Evolutionary conservation across 176 grass and related monocot genomes (phyloP), one percentile per base, ranked within the genome.

Genomic region (Echinochloa phyllopogon): DNA sequence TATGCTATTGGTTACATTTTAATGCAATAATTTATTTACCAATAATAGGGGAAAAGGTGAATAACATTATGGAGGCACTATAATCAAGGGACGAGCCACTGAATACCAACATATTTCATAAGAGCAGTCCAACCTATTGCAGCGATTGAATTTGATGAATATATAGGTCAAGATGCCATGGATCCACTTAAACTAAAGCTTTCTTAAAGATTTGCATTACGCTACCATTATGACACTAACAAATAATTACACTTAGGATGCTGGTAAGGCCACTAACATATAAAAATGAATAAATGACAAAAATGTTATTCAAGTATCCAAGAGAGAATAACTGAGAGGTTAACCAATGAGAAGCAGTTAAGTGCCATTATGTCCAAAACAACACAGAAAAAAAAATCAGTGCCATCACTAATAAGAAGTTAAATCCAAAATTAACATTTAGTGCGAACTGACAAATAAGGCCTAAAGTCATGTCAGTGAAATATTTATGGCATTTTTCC

Each of bases 361-460:
- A 60, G 87, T 18, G 38, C n/a, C 18, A 49, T 20, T 79, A 21
- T 49, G 69, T 80, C 75, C 59, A 84, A 74, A 72, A 66, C 2
- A 56, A 61, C 12, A 79, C 74, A 10, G 21, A 72, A 21, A 79
- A 33, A 33, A 33, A 48, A 74, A 59, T 36, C 37, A 58, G 69
- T 1, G 49, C 29, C 50, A 89, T 56, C 16, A 8, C 20, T 29
- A 79, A 73, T 29, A 79, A 73, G 80, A 88, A 85, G 51, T 80
- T 60, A 59, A 53, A 68, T 80, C 59, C 40, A 14, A 85, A 68
- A 75, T 60, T 59, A 75, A 1, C n/a, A 75, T 75, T 13, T 17
- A 37, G 50, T 6, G 74, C 55, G 42, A 65, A 21, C 29, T 44
- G 40, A 71, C 66, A 79, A 87, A 43, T 40, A 49, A 52, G 25